phyloP scores from a whole-genome alignment of 2,329 filamentous ascomycete genomes.

The Colletotrichum sp. region DNA sequence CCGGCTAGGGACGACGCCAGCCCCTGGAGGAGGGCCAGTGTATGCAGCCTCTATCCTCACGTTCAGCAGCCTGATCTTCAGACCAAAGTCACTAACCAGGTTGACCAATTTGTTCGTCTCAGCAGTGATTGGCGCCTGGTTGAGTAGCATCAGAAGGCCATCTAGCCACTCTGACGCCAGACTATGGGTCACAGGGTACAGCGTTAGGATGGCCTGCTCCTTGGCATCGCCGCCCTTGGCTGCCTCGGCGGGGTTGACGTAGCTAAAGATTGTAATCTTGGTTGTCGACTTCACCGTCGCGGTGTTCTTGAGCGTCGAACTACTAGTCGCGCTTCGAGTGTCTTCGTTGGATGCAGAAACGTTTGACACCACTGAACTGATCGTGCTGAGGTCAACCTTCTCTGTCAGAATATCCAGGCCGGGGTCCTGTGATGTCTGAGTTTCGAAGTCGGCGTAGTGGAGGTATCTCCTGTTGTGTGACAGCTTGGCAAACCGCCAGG shows the following conservation, averaged over 20 bases:
- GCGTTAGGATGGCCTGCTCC: slow-evolving; percentile 80
- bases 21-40: slow-evolving; percentile 69
- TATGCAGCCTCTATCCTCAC: slow-evolving; percentile 83
- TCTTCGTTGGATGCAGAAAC: slow-evolving; percentile 72
- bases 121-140: slow-evolving; percentile 94
- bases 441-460: slow-evolving; percentile 86
- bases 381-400: slow-evolving; percentile 84
- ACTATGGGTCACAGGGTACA: slow-evolving; percentile 81
- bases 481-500: slow-evolving; percentile 85
- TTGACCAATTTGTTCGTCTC: slow-evolving; percentile 91
- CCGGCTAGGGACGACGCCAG: slow-evolving; percentile 78
- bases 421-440: slow-evolving; percentile 68
- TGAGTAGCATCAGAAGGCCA: slow-evolving; percentile 90
- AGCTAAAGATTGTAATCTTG: slow-evolving; percentile 91
- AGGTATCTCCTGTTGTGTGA: slow-evolving; percentile 91
- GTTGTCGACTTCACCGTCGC: slow-evolving; percentile 62
- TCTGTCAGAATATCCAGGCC: slow-evolving; percentile 75
- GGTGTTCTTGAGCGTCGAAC: slow-evolving; percentile 44
- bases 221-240: slow-evolving; percentile 40
- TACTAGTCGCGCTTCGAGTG: slow-evolving; percentile 46
- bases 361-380: slow-evolving; percentile 94
- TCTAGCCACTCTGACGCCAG: slow-evolving; percentile 97
- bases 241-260: slow-evolving; percentile 49
- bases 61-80: slow-evolving; percentile 92
- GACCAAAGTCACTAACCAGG: slow-evolving; percentile 85